Conservation (phyloP, 345 rosid species). For the Rhizophora apiculata region DNA sequence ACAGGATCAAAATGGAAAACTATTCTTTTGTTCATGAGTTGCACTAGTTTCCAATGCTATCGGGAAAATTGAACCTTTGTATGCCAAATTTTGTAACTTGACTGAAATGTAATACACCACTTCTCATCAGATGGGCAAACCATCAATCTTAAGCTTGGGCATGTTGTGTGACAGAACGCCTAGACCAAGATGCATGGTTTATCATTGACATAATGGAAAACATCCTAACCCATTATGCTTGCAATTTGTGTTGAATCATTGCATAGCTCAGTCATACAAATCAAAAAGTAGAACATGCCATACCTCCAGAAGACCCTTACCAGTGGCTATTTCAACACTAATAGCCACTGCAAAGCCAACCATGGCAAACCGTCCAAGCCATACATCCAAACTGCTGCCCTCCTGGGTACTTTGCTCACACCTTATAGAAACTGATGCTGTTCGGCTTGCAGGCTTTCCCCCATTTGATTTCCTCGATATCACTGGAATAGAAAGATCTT, state of each 20-base stretch:
- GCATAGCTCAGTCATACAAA: conserved; percentile 1
- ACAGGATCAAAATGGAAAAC: not conserved
- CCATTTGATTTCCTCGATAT: conserved; percentile 30
- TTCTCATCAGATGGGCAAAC: not conserved
- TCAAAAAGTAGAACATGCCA: not conserved
- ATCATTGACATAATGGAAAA: not conserved
- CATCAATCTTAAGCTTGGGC: not conserved
- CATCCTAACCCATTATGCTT: not conserved
- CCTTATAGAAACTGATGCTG: conserved; percentile 44
- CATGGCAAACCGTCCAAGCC: conserved; percentile 87
- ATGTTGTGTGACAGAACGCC: not conserved
- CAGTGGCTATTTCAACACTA: conserved; percentile 71
- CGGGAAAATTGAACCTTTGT: not conserved
- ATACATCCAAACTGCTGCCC: conserved; percentile 63
- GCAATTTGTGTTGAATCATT: not conserved
- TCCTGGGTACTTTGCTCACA: conserved; percentile 62
- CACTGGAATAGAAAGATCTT: conserved; percentile 29
- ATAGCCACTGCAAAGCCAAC: conserved; percentile 79
- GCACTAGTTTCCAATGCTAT: not conserved
- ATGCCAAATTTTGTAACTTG: not conserved
- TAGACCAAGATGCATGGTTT: too few relatives aligned
- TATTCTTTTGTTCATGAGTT: too few relatives aligned
- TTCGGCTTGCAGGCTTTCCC: conserved; percentile 33
- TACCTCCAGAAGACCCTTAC: conserved; percentile 92
- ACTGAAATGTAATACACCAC: not conserved